Conservation (phyloP, 208 protist genomes). For the Acanthamoeba castellanii region DNA sequence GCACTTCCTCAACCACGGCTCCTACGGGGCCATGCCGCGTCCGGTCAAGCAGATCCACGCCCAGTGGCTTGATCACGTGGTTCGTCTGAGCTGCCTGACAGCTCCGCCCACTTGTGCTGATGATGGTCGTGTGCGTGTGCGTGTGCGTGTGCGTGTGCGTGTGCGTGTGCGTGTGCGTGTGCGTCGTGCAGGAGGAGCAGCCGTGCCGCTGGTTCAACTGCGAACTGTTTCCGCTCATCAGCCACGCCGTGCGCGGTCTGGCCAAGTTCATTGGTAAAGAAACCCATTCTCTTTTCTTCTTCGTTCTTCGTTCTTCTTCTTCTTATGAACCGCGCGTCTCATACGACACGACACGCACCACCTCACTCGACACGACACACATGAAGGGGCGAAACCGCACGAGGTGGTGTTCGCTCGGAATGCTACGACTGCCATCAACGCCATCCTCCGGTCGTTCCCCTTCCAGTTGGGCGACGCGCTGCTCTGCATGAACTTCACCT, state of each 20-base stretch:
- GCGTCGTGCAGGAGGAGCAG: conserved; percentile 15
- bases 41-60: conserved; percentile 22
- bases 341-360: not conserved
- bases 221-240: conserved; percentile 27
- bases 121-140: not conserved
- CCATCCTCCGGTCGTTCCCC: conserved; percentile 31
- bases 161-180: not conserved
- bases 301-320: too few species aligned
- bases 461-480: conserved; percentile 12
- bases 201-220: conserved; percentile 59
- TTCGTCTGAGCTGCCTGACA: not conserved
- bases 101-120: not conserved
- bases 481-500: conserved; percentile 36
- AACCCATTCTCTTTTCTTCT: not conserved
- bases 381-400: not conserved
- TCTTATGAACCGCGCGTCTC: too few species aligned
- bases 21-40: conserved; percentile 42
- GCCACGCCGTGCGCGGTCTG: not conserved
- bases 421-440: conserved; percentile 31
- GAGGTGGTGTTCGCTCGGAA: conserved; percentile 19
- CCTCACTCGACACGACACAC: not conserved
- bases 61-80: conserved; percentile 42
- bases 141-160: too few species aligned
- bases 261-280: conserved; percentile 9
- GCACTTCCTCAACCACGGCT: conserved; percentile 63